Conservation (phyloP, 768 basidiomycete genomes). For the Xanthoconium purpureum region DNA sequence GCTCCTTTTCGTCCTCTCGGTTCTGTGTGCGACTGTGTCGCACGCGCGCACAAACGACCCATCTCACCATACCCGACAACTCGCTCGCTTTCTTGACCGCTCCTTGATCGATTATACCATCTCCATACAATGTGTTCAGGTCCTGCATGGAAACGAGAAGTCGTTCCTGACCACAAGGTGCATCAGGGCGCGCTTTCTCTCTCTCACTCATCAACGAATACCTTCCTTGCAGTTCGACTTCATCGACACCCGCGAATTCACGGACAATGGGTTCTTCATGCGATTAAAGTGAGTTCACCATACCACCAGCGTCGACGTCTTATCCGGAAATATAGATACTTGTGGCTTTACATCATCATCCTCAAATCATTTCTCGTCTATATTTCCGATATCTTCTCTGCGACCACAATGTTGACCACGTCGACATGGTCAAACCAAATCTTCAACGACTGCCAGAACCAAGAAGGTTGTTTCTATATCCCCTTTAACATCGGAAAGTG, state of each 20-base stretch:
- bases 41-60: conserved; percentile 24
- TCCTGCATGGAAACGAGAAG: conserved; percentile 93
- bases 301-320: neutral
- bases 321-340: conserved; percentile 55
- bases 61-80: conserved; percentile 22
- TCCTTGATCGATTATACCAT: conserved; percentile 11
- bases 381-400: conserved; percentile 96
- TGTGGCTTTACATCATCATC: conserved; percentile 89
- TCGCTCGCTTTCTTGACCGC: conserved; percentile 24
- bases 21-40: conserved; percentile 37
- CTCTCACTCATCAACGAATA: neutral
- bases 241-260: conserved; percentile 90
- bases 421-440: conserved; percentile 90
- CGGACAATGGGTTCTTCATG: conserved; percentile 81
- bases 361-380: conserved; percentile 97
- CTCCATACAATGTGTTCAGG: conserved; percentile 43
- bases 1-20: conserved; percentile 19
- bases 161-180: conserved; percentile 97
- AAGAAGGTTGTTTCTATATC: conserved; percentile 75
- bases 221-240: conserved; percentile 79
- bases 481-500: conserved; percentile 89
- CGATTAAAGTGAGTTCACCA: conserved; percentile 66
- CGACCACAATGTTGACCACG: conserved; percentile 93
- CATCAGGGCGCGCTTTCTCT: conserved; percentile 12
- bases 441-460: conserved; percentile 64